Evolutionary conservation across 2,329 filamentous ascomycete genomes (phyloP), one percentile per base, ranked within the genome.

Genomic region (Sporothrix luriei): DNA sequence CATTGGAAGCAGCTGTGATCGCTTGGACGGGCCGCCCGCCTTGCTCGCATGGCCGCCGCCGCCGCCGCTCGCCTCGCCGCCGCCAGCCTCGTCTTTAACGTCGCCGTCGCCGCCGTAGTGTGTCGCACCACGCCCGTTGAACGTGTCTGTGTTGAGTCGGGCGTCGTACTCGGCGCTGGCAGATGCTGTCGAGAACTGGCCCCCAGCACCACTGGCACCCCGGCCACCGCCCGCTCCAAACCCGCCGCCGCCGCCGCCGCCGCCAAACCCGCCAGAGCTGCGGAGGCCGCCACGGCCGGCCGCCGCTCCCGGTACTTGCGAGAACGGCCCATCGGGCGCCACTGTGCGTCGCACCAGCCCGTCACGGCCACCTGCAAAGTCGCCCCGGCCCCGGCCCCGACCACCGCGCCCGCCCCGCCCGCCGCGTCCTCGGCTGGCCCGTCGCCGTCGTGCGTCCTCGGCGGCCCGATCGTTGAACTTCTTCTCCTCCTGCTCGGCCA

Each of bases 121-220:
- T 6, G 65, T 49, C 29, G 21, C 14, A 73, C 68, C 80, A 74
- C 67, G 80, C 73, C 77, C 82, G 73, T 84, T 84, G 66, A 88
- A 83, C 69, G 82, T 81, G 74, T 88, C 85, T 73, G 85, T 84
- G 73, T 88, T 87, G 75, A 88, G 84, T 76, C 86, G 79, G 46
- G 80, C 74, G 71, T 87, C 83, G 70, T 78, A 76, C 67, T 83
- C 79, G 57, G 77, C 74, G 68, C 79, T 73, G 26, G 43, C 67
- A 13, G 66, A 66, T 33, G 33, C 64, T 4, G 61, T 43, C 16
- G 70, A 68, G 49, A 69, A 71, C 24, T 40, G 14, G 43, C 69
- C 76, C 43, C 78, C 76, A 21, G 78, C 72, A 19, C 73, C 73
- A 19, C 72, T 55, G 10, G 70, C 71, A n/a, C 72, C 57, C 3